These are phyloP conservation scores for Plasmopara viticola DNA, from an alignment of 352 stramenopile genomes.

Conservation along the genomic window DNA sequence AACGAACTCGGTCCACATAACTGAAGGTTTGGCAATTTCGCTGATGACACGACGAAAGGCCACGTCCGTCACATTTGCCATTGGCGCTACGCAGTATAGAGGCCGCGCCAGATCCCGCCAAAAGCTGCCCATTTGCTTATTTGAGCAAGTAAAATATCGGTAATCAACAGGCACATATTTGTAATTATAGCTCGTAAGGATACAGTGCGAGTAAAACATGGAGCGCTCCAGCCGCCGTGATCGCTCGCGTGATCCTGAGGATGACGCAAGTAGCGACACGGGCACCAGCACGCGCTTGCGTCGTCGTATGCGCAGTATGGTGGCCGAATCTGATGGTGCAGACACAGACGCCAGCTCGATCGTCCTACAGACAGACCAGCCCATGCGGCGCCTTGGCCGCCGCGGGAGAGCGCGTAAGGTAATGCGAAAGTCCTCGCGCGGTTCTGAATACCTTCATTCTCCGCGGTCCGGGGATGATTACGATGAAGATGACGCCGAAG, in stretches of 20 bases:
- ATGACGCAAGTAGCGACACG: conserved; percentile 25
- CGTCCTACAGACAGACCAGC: conserved; percentile 4
- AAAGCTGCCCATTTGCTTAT: conserved; percentile 34
- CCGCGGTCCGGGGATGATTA: conserved; percentile 17
- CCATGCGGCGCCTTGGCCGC: conserved; percentile 14
- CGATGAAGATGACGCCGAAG: conserved; percentile 21
- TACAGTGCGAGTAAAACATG: conserved; percentile 17
- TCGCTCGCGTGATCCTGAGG: conserved; percentile 20
- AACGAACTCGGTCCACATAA: conserved; percentile 85
- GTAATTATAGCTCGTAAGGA: too few species aligned
- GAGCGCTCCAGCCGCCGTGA: conserved; percentile 50
- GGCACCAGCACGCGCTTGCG: conserved; percentile 28
- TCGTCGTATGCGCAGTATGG: conserved; percentile 23
- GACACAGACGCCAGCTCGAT: conserved; percentile 54
- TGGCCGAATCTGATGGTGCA: conserved; percentile 39
- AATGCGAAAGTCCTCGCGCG: conserved; percentile 8
- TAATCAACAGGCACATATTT: too few species aligned
- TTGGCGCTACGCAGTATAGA: conserved; percentile 77
- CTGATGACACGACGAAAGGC: conserved; percentile 67
- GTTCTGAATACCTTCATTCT: conserved; percentile 25
- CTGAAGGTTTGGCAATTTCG: conserved; percentile 70
- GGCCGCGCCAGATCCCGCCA: conserved; percentile 56
- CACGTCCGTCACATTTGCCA: conserved; percentile 80
- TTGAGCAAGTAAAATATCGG: not conserved
- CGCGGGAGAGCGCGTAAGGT: conserved; percentile 19